Evolutionary conservation across 345 rosid genomes (phyloP), one percentile per base, ranked within the genome.

Genomic region (Heritiera fomes): DNA sequence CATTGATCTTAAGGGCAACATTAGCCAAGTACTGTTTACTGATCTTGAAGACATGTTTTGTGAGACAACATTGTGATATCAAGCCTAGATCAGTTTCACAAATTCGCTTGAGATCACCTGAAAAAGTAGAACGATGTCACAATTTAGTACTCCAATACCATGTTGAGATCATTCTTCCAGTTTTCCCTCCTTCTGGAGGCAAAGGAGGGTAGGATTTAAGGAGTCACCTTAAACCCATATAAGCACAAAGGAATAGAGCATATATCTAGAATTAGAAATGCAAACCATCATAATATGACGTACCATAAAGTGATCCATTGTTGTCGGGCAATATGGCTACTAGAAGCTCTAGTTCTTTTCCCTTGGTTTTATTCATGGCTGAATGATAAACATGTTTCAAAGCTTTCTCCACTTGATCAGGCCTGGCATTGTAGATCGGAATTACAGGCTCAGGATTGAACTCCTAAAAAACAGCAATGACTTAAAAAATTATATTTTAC

Each of bases 1-100:
- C 99, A 79, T 96, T 96, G 84, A 96, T 96, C 82, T 96, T 96
- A 38, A 96, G 91, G 28, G 99, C 88, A 13, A 96, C 98, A 85
- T 96, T 96, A 61, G 99, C 98, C 82, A 96, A 81, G 83, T 96
- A 96, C 81, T 96, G 99, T 88, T 92, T 96, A 90, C 91, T 92
- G 79, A 94, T 94, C 92, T 91, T 96, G 91, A 94, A 92, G 76
- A 96, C 99, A 81, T 96, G 95, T 75, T 96, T 96, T 79, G 98
- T 90, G 71, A 96, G 97, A 78, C 99, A 96, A 80, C 99, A 96
- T 78, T 96, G 99, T 34, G 99, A 89, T 84, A 96, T 94, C 77
- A 96, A 81, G 63, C 99, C 99, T 18, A 96, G 97, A 73, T 96
- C 99, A 23, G 99, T 96, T 90, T 96, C 99, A 7, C 99, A 96